Base-by-base conservation (phyloP, 1,284 basidiomycete genomes). In the Naganishia liquefaciens region DNA sequence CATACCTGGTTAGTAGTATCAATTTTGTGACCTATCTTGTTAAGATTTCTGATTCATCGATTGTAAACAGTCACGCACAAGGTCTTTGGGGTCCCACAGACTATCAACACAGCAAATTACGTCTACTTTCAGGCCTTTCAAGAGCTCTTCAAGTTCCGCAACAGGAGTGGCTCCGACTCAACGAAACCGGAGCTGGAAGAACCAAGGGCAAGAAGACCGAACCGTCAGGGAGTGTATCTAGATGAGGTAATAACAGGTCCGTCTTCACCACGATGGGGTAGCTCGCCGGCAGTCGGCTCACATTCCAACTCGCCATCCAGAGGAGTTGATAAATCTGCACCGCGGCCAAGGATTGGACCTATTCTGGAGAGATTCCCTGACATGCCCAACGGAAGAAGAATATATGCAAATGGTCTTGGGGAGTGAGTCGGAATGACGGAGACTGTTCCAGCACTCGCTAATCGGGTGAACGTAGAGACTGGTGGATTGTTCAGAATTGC, bases 61-160 rank as follows among this genome's bases (percentile, higher is more conserved):
- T 10, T 15, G 43, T 19, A 11, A 10, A 25, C 71, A 85, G 93
- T 95, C 17, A 87, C 92, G 0, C 94, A 99, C 80, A 91, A 90
- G 80, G 93, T 98, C 69, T 99, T 95, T 73, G 95, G 95, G 2
- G 80, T 96, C 2, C 92, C 95, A 0, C 94, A 98, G 75, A 97
- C 95, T 0, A 94, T 99, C 81, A 99, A 99, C 76, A 88, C 91
- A 0, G 95, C 94, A 1, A 98, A 98, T 76, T 98, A 98, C 71
- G 91, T 93, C 47, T 98, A 96, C 77, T 98, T 98, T 73, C 83
- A 90, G 33, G 91, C 89, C 0, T 92, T 89, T 76, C 84, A 89
- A 70, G 88, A 91, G 71, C 82, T 91, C 0, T 85, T 89, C 55
- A 79, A 82, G 25, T 81, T 94, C 28, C 82, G 86, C 17, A 28